phyloP scores from a whole-genome alignment of 2,329 filamentous ascomycete species.

The Cytospora schulzeri region DNA sequence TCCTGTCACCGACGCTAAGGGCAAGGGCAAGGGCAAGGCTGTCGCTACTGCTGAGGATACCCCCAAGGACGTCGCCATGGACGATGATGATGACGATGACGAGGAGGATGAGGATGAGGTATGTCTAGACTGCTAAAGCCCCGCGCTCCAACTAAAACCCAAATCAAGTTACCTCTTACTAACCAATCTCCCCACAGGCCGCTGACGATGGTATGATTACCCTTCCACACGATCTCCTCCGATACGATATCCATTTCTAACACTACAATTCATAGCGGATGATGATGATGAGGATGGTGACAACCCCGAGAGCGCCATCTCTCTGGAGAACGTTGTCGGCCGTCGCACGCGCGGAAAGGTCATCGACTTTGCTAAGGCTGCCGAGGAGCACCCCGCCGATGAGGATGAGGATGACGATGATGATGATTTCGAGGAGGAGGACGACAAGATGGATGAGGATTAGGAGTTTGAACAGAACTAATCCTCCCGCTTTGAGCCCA shows the following conservation, averaged over 20 bases:
- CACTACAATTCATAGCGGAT: slow-evolving; percentile 32
- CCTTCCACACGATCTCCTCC: slow-evolving; percentile 1
- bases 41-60: slow-evolving; percentile 52
- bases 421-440: slow-evolving; percentile 63
- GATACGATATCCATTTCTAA: slow-evolving; percentile 27
- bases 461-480: slow-evolving; percentile 31
- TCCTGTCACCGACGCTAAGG: slow-evolving; percentile 62
- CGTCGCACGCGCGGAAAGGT: slow-evolving; percentile 87
- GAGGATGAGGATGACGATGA: slow-evolving; percentile 78
- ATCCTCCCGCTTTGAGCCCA: slow-evolving; percentile 9
- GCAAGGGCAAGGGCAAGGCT: slow-evolving; percentile 92
- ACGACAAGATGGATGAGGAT: slow-evolving; percentile 72
- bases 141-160: neutral
- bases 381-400: slow-evolving; percentile 72
- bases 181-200: slow-evolving; percentile 33
- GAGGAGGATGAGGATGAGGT: slow-evolving; percentile 61
- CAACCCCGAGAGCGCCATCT: slow-evolving; percentile 87
- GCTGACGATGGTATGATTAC: slow-evolving; percentile 37
- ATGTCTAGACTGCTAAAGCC: slow-evolving; percentile 18
- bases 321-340: slow-evolving; percentile 85
- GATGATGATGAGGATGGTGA: slow-evolving; percentile 71
- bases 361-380: slow-evolving; percentile 93
- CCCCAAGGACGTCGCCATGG: slow-evolving; percentile 66
- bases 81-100: slow-evolving; percentile 73
- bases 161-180: slow-evolving; percentile 23